A percentile compares a stretch with the other conserved stretches of the same genome.
phyloP scores from a whole-genome alignment of 768 basidiomycete species.

The Clathrus columnatus region DNA sequence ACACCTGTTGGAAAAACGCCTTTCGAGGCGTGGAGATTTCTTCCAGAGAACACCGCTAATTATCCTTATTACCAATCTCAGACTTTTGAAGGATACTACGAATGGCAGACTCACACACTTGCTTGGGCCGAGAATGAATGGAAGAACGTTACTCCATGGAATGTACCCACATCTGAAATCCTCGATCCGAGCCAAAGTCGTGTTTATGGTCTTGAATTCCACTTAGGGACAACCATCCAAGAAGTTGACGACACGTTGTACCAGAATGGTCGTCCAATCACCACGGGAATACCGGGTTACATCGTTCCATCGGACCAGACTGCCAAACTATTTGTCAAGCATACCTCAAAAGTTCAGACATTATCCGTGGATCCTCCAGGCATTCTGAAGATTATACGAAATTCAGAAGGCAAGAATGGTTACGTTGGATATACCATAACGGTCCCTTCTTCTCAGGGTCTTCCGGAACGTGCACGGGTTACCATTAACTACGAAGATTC shows the following conservation, averaged over 20 bases:
- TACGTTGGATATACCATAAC: constrained; percentile 45
- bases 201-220: constrained; percentile 47
- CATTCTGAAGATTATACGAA: constrained; percentile 37
- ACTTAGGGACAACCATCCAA: constrained; percentile 40
- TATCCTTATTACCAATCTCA: constrained; percentile 47
- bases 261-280: constrained; percentile 36
- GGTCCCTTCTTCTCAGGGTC: constrained; percentile 31
- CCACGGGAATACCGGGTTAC: constrained; percentile 45
- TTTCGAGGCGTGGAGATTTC: constrained; percentile 53
- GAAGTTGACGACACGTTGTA: constrained; percentile 38
- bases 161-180: constrained; percentile 38
- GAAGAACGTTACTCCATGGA: constrained; percentile 44
- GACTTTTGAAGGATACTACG: constrained; percentile 50
- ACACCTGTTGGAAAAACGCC: constrained; percentile 35
- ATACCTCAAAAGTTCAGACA: constrained; percentile 31
- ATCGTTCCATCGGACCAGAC: constrained; percentile 40
- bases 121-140: constrained; percentile 51
- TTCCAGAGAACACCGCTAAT: constrained; percentile 38
- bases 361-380: constrained; percentile 37
- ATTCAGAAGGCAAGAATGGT: constrained; percentile 33
- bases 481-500: constrained; percentile 44
- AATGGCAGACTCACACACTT: constrained; percentile 52
- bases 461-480: constrained; percentile 30
- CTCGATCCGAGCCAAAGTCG: constrained; percentile 39
- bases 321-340: constrained; percentile 44